Conservation (phyloP, 139 green algal species). For the Desmodesmus armatus region DNA sequence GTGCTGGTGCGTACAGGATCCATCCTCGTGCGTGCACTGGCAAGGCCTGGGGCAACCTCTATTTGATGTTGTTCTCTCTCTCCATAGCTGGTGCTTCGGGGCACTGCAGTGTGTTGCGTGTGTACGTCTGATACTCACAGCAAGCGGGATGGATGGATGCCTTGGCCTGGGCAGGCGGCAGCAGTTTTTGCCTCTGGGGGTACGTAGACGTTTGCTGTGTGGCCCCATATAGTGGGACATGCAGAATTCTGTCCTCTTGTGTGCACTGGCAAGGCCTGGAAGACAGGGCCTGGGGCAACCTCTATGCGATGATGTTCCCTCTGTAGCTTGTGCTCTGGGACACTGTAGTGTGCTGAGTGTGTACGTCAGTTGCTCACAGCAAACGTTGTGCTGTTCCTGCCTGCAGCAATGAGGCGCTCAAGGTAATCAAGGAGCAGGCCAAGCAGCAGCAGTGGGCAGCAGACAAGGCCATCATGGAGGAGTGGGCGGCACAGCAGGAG, state of each 20-base stretch:
- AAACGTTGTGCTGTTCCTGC: background rate
- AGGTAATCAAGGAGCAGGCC: slow-evolving; percentile 42
- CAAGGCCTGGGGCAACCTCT: background rate
- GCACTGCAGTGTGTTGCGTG: background rate
- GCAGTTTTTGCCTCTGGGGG: too few relatives aligned
- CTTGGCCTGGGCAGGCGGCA: too few relatives aligned
- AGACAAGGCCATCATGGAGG: slow-evolving; percentile 46
- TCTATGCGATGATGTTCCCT: background rate
- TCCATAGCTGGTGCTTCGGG: background rate
- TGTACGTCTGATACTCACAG: background rate
- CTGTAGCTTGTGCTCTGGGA: background rate
- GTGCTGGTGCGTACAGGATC: too few relatives aligned
- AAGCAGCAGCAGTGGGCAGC: slow-evolving; percentile 42
- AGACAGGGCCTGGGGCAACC: too few relatives aligned
- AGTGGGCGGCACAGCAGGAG: slow-evolving; percentile 44
- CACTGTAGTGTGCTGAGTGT: background rate
- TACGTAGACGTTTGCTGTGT: too few relatives aligned
- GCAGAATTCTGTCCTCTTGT: too few relatives aligned
- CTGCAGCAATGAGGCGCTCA: slow-evolving; percentile 46
- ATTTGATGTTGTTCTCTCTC: background rate
- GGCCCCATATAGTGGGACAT: too few relatives aligned
- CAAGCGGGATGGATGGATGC: too few relatives aligned
- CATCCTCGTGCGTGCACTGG: too few relatives aligned
- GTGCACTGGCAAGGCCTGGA: too few relatives aligned
- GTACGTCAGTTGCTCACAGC: background rate